Conservation (phyloP, 176 grass and related monocot species). For the Alloteropsis semialata region DNA sequence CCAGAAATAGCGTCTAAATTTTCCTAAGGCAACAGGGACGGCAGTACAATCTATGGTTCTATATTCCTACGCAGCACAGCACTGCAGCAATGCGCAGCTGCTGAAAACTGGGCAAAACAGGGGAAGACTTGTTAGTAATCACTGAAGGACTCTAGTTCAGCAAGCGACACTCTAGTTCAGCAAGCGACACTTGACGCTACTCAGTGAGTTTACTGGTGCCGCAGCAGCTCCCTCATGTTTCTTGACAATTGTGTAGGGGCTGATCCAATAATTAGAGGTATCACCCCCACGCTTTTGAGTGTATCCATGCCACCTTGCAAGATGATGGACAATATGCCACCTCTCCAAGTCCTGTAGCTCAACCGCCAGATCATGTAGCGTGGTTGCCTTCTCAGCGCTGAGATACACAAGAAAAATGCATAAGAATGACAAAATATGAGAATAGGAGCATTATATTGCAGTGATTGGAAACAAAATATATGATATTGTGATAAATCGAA, state of each 20-base stretch:
- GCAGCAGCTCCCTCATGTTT: slow-evolving; percentile 14
- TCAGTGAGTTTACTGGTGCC: slow-evolving; percentile 4
- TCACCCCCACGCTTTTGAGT: neutral
- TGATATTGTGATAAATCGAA: neutral
- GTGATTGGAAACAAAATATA: neutral
- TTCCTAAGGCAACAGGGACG: neutral
- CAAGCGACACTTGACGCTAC: slow-evolving; percentile 16
- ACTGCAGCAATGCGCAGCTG: neutral
- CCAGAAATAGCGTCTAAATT: neutral
- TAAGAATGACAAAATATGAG: neutral
- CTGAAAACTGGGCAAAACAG: neutral
- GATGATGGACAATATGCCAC: slow-evolving; percentile 30
- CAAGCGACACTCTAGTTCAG: slow-evolving; percentile 30
- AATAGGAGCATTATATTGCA: neutral
- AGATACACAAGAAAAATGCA: neutral
- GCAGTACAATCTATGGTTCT: neutral
- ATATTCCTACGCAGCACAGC: slow-evolving; percentile 1
- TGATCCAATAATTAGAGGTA: neutral
- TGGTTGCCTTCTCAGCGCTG: slow-evolving; percentile 22
- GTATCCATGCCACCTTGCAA: slow-evolving; percentile 25
- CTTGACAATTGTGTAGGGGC: neutral
- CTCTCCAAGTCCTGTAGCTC: slow-evolving; percentile 19
- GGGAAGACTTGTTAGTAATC: slow-evolving; percentile 14
- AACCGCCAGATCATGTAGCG: slow-evolving; percentile 16
- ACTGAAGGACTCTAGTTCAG: slow-evolving; percentile 32